Base-by-base conservation (phyloP, 768 basidiomycete genomes). In the Amyloporia xantha region DNA sequence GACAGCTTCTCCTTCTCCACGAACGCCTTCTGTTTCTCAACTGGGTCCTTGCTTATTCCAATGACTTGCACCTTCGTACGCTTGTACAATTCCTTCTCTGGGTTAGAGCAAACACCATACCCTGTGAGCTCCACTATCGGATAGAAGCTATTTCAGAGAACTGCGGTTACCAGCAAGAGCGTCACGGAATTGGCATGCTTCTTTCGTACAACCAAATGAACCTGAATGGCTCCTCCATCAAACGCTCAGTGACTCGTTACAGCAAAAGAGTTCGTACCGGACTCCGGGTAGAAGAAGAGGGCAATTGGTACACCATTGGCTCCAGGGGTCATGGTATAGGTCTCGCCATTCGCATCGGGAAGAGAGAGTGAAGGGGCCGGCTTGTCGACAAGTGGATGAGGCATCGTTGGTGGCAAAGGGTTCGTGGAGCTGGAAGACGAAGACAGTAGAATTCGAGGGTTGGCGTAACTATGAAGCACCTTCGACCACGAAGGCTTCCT, bases 171-270 rank as follows among this genome's bases (percentile, higher is more conserved):
- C 78, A 28, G 70, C 76, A 37, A 87, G 66, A 2, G 87, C 87
- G 68, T 92, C 86, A 21, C 90, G 78, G 65, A 93, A 91, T 45
- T 81, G 73, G 58, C 88, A 91, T 1, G 84, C 89, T 64, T 92
- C 82, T 58, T 76, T 82, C 15, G 86, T 93, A 65, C 91, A 91
- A 4, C 84, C 88, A 44, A 71, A 82, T 2, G 86, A 79, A 5
- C 82, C 86, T 82, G 62, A n/a, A n/a, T n/a, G n/a, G n/a, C n/a
- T n/a, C n/a, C n/a, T n/a, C n/a, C n/a, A n/a, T n/a, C n/a, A n/a
- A n/a, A n/a, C n/a, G n/a, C n/a, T n/a, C n/a, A n/a, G n/a, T n/a
- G n/a, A n/a, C n/a, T n/a, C n/a, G n/a, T n/a, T n/a, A n/a, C n/a
- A n/a, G n/a, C n/a, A n/a, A n/a, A n/a, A n/a, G 13, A 6, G 24